Base-by-base conservation (phyloP, 2,329 filamentous ascomycete species). In the Dendrostoma leiphaemia region DNA sequence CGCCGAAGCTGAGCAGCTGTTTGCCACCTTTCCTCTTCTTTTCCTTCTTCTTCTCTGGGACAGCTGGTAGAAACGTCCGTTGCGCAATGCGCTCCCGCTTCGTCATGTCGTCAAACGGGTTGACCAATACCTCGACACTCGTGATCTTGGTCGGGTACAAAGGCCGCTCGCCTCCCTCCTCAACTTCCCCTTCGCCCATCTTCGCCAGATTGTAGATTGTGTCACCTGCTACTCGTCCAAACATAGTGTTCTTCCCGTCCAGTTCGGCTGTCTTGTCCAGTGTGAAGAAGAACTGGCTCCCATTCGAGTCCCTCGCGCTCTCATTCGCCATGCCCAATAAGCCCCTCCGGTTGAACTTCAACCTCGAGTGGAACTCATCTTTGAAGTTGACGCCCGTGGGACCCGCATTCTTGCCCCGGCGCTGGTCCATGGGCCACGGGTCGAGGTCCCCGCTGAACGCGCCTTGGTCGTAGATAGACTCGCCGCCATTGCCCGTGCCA, bases 271-370 rank as follows among this genome's bases (percentile, higher is more conserved):
- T 79, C 66, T 88, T 91, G 59, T 85, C 91, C 50, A 99, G 74
- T 0, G 94, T 97, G 58, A 99, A 86, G 75, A 99, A 99, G 78
- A 97, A 97, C 71, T 99, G 94, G 69, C 91, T 96, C 31, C 91
- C 90, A 73, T 97, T 97, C 51, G 89, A 89, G 64, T 92, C 80
- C 28, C 82, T 81, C 48, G 74, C 75, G 43, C 91, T 87, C 58
- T 89, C 88, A 70, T 97, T 97, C 26, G 94, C 94, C 91, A 97
- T 97, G n/a, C 90, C 94, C 63, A 99, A 73, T 63, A 97, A 74
- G 0, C 94, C 94, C 57, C 94, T 81, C 45, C 94, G 81, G 64
- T 95, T 97, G 77, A 94, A 97, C 70, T 95, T 95, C 61, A 99
- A 77, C 29, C 94, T 82, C 63, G 88, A 91, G 71, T 97, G 93